Base-by-base conservation (phyloP, 1,284 basidiomycete species). In the Ustilago tritici region DNA sequence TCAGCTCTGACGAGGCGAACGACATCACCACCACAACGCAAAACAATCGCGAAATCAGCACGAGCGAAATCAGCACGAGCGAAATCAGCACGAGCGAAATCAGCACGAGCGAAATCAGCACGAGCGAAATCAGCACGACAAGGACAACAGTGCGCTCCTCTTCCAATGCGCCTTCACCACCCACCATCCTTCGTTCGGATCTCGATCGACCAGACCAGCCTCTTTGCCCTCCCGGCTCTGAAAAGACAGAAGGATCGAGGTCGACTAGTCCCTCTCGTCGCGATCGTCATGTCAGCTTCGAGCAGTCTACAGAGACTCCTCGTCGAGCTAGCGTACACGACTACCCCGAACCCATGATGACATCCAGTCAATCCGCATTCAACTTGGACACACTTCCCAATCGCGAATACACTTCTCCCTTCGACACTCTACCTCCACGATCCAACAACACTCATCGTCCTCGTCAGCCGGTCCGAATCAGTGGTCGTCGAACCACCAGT, bases 201-300 rank as follows among this genome's bases (percentile, higher is more conserved):
- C 71, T 74, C 52, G 71, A 78, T 49, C 67, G 64, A 56, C 64
- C 71, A 1, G 62, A 74, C 9, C 61, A 68, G 60, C 59, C 69
- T 1, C 34, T 65, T 11, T 65, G 55, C 56, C 46, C 32, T 11
- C 11, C 65, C 2, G 41, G 49, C 3, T 17, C 61, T 4, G 65
- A 58, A 5, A 60, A 59, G 14, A 23, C 32, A 1, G 61, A 61
- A 14, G 62, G 40, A 1, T 47, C 49, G 28, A 23, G 49, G 2
- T 50, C 52, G 11, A 40, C 10, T 23, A 62, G 59, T 17, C 58
- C 63, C 5, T 17, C 19, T 15, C 57, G 61, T 14, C 62, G 61
- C 12, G 70, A 65, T 11, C 65, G 68, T 35, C 78, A 79, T 23
- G 74, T 77, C 49, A 78, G 78, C 59, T 76, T 79, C 31, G 65